phyloP scores from a whole-genome alignment of 208 protist species.

The Acanthamoeba culbertsoni region DNA sequence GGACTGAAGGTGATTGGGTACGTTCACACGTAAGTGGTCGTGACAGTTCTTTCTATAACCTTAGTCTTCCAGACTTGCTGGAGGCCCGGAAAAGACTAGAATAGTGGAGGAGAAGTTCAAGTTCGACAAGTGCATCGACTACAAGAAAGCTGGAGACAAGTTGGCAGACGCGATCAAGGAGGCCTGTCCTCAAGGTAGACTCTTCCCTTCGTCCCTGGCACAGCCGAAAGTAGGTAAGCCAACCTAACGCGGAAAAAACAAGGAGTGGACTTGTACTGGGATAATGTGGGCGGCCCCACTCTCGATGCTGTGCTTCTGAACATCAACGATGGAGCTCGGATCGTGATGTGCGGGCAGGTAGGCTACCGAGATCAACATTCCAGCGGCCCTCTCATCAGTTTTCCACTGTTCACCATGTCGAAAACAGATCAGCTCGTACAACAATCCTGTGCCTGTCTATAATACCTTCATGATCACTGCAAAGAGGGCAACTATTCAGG shows the following conservation, averaged over 20 bases:
- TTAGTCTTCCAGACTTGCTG: constrained; percentile 27
- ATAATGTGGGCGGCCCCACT: constrained; percentile 79
- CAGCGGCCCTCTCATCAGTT: too few species aligned
- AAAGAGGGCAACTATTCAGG: background rate
- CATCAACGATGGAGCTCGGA: background rate
- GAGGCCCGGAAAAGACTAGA: constrained; percentile 69
- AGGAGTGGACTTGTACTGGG: constrained; percentile 80
- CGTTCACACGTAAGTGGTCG: background rate
- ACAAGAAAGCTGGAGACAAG: constrained; percentile 67
- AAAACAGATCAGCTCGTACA: background rate
- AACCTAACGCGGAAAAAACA: background rate
- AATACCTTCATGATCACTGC: constrained; percentile 54
- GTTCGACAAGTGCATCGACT: constrained; percentile 74
- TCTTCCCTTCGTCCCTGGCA: background rate
- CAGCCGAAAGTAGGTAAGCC: background rate
- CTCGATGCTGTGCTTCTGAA: constrained; percentile 13
- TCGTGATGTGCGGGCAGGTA: constrained; percentile 67
- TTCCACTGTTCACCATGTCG: background rate
- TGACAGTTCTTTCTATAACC: background rate
- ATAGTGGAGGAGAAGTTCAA: constrained; percentile 57
- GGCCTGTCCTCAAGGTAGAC: constrained; percentile 59
- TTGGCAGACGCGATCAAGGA: constrained; percentile 51
- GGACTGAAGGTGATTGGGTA: constrained; percentile 62
- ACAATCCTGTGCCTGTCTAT: background rate
- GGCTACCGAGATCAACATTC: too few species aligned